Base-by-base conservation (phyloP, 2,329 filamentous ascomycete genomes). In the Aspergillus awamori region DNA sequence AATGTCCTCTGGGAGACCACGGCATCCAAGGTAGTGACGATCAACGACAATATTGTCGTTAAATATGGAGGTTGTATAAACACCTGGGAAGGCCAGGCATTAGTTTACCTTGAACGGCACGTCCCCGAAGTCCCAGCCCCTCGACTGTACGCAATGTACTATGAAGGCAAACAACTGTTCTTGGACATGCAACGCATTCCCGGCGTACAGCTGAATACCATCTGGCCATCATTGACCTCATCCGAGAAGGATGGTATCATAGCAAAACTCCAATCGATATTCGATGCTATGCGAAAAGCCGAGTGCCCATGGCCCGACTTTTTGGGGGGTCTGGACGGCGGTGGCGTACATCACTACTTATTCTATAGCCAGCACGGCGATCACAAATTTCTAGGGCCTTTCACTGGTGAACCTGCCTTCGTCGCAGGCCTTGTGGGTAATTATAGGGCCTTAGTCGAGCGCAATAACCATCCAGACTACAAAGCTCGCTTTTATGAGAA, bases 61-160 rank as follows among this genome's bases (percentile, higher is more conserved):
- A 72, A 73, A 65, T 70, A 64, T 57, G 74, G 70, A 11, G 26
- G 41, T 24, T 11, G 41, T 43, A 41, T 62, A 15, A 43, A 60
- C 1, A 38, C 13, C 22, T 60, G 48, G 41, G 61, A 63, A 60
- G 61, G 57, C 53, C 30, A 63, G 48, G 61, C 58, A 10, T 30
- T 63, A n/a, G 5, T 63, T 6, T 63, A 69, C 26, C 69, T 73
- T 36, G 69, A 74, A 58, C 67, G 65, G 58, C 55, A 74, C 20
- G 64, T 71, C 51, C 69, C 70, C 30, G 53, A 62, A 55, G 54
- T 73, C 56, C 66, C 67, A 2, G 71, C 68, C 24, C 72, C 71
- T 57, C 68, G 70, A 62, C 65, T 74, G 26, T 72, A 73, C 59
- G 67, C 68, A 20, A 74, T 74, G 68, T 72, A 70, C 51, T 30